These are phyloP conservation scores for Globisporangium spinosum DNA, from an alignment of 352 stramenopile genomes.

Conservation along the genomic window DNA sequence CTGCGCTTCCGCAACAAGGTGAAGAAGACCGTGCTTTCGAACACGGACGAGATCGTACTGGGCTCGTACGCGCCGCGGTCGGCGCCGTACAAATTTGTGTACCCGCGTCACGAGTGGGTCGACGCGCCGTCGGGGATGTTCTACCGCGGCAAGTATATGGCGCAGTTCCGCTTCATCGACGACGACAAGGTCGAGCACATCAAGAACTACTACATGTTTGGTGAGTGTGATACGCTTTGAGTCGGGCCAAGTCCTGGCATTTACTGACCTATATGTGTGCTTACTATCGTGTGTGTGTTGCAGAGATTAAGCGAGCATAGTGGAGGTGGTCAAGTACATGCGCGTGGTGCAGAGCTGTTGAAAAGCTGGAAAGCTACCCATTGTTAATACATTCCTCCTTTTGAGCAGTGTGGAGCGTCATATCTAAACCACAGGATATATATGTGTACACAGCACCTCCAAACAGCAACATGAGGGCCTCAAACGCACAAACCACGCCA, in stretches of 20 bases:
- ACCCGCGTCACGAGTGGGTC: conserved; percentile 74
- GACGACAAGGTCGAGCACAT: conserved; percentile 67
- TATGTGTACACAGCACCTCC: too few species aligned
- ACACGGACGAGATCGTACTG: conserved; percentile 75
- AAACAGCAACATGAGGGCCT: too few species aligned
- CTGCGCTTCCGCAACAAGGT: conserved; percentile 86
- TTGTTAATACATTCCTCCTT: background rate
- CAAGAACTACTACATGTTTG: conserved; percentile 75
- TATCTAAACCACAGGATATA: too few species aligned
- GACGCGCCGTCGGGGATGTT: conserved; percentile 84
- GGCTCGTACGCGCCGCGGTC: conserved; percentile 81
- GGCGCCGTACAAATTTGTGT: conserved; percentile 76
- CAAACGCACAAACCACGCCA: background rate
- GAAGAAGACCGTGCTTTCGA: conserved; percentile 78
- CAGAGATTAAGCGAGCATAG: conserved; percentile 64
- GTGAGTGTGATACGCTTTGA: conserved; percentile 30
- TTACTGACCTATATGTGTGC: background rate
- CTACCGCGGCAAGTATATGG: conserved; percentile 86
- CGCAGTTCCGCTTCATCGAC: conserved; percentile 66
- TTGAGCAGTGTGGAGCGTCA: too few species aligned
- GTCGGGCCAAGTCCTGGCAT: background rate
- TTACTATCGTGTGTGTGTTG: background rate
- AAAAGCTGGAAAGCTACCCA: background rate
- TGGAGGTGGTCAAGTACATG: background rate
- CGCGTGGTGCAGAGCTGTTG: too few species aligned